Conservation (phyloP, 1,284 basidiomycete species). For the Chondrostereum purpureum region DNA sequence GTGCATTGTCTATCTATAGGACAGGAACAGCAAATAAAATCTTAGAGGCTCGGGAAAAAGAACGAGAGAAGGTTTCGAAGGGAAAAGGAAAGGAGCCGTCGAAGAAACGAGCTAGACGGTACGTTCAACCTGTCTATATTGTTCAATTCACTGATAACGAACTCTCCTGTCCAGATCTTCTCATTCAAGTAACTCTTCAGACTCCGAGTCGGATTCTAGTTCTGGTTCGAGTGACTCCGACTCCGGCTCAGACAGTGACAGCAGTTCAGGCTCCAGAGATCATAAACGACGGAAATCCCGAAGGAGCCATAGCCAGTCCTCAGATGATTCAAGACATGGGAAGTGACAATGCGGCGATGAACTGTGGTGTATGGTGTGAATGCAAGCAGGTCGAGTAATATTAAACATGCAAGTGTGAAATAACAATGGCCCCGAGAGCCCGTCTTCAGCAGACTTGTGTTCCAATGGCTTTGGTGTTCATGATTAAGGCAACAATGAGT, state of each 20-base stretch:
- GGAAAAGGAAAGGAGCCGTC: slow-evolving; percentile 29
- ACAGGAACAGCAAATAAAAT: slow-evolving; percentile 69
- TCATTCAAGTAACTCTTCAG: no score
- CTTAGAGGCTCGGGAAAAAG: slow-evolving; percentile 67
- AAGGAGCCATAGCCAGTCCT: background rate
- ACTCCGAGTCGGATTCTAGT: no score
- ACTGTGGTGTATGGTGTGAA: background rate
- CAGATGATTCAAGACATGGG: background rate
- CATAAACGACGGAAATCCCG: background rate
- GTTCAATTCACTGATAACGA: no score
- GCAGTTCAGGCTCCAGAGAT: no score
- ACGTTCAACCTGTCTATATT: slow-evolving; percentile 13
- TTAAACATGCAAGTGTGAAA: no score
- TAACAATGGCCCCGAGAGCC: background rate
- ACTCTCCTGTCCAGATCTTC: no score
- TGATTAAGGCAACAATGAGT: slow-evolving; percentile 84
- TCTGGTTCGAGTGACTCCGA: no score
- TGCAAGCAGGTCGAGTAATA: background rate
- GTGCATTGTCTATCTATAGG: slow-evolving; percentile 27
- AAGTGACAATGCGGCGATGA: background rate
- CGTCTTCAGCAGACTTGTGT: background rate
- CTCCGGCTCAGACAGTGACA: no score
- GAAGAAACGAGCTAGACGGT: slow-evolving; percentile 51
- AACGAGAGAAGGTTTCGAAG: slow-evolving; percentile 33
- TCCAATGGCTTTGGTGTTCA: slow-evolving; percentile 53